Base-by-base conservation (phyloP, 495 filamentous ascomycete genomes). In the Penicillium paradoxum region DNA sequence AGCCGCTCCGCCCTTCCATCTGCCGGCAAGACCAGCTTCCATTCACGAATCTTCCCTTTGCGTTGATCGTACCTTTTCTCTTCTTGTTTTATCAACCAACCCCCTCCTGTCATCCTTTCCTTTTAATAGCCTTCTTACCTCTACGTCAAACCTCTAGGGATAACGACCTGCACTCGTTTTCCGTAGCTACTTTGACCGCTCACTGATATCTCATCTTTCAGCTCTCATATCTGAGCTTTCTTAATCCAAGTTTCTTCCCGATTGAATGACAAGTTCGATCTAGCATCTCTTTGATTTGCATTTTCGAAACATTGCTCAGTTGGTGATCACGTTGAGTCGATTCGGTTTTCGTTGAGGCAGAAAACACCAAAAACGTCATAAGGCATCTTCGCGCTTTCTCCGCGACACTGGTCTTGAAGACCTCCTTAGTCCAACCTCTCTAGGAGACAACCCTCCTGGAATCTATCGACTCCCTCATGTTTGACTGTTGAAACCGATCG, bases 121-220 rank as follows among this genome's bases (percentile, higher is more conserved):
- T 51, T 49, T 57, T 46, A 44, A 47, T 49, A 37, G 48, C 27
- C 43, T 42, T 47, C 34, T 33, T 29, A 19, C 52, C 38, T 29
- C 46, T n/a, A 36, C 34, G 65, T 68, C 63, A 62, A 53, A 49
- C 46, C 53, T 62, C 56, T 59, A 58, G 63, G 65, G 65, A 50
- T 39, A 62, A 66, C 73, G 74, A 73, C 75, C 75, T 79, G 75
- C 75, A 79, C 75, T 37, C 71, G 68, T 70, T 73, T 60, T 62
- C 64, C 69, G n/a, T 6, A 15, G n/a, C 70, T 67, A 64, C 50
- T 55, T 66, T 68, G 67, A 64, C 64, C 48, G 41, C 53, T 57
- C 51, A 50, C 58, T 47, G 49, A 56, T 53, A 54, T 59, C 52
- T 60, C 58, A 53, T 49, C 57, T 46, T 51, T 49, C 52, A 54